Conservation (phyloP, 2,329 filamentous ascomycete genomes). For the Xylariomycetidae sp. region DNA sequence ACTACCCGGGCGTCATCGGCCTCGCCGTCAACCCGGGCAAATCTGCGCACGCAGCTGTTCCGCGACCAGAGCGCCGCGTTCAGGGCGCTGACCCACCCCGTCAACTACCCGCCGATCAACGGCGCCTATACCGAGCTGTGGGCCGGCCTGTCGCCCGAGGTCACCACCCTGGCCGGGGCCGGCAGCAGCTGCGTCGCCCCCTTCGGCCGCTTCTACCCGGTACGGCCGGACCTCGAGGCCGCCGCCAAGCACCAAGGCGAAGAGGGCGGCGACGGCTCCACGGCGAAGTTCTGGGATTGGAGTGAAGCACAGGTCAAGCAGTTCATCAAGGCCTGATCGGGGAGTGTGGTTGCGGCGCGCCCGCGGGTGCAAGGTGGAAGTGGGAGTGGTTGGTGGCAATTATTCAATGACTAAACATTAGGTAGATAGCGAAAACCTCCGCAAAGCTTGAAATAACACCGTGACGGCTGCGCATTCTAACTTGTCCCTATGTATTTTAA, state of each 20-base stretch:
- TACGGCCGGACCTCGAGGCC: constrained; percentile 28
- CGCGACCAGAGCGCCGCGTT: constrained; percentile 9
- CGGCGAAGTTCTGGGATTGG: constrained; percentile 40
- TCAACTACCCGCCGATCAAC: constrained; percentile 14
- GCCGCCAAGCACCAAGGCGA: constrained; percentile 26
- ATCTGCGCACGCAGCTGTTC: constrained; percentile 21
- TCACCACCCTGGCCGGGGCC: constrained; percentile 27
- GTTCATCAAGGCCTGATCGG: too few relatives aligned
- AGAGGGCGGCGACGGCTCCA: constrained; percentile 32
- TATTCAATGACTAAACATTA: too few relatives aligned
- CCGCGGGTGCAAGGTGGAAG: too few relatives aligned
- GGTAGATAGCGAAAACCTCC: too few relatives aligned
- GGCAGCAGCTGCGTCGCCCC: constrained; percentile 33
- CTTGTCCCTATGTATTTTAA: too few relatives aligned
- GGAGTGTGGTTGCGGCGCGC: too few relatives aligned
- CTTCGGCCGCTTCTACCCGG: constrained; percentile 35
- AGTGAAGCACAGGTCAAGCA: constrained; percentile 32
- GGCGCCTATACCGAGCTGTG: constrained; percentile 38
- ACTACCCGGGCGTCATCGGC: constrained; percentile 18
- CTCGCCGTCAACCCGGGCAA: constrained; percentile 23
- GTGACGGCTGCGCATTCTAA: too few relatives aligned
- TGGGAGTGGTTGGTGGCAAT: too few relatives aligned
- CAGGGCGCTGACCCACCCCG: constrained; percentile 4
- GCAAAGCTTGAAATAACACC: too few relatives aligned
- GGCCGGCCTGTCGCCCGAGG: constrained; percentile 32